phyloP scores from a whole-genome alignment of 805 yeast genomes.

The Barnettozyma siamensis region DNA sequence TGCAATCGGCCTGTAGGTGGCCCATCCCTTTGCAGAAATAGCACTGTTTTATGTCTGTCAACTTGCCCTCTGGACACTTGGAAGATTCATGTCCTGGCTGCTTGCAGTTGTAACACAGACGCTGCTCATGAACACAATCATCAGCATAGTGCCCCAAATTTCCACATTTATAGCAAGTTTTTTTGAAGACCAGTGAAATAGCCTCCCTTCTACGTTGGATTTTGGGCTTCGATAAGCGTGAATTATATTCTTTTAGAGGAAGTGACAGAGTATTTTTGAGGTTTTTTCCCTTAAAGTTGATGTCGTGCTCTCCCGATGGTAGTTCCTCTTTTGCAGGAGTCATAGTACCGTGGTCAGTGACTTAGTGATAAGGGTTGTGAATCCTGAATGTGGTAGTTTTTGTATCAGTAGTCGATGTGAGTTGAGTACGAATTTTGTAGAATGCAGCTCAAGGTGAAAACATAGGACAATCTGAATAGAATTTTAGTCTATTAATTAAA shows the following conservation, averaged over 20 bases:
- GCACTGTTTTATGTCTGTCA: slow-evolving; percentile 23
- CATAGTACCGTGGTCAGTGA: too few species aligned
- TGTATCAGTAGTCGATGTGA: too few species aligned
- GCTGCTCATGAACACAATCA: slow-evolving; percentile 19
- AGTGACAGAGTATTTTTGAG: too few species aligned
- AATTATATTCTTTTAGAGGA: neutral
- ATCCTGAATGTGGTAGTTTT: too few species aligned
- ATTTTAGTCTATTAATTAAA: too few species aligned
- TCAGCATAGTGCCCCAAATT: slow-evolving; percentile 29
- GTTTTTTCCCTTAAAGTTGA: too few species aligned
- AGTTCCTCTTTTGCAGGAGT: too few species aligned
- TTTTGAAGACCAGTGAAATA: slow-evolving; percentile 23
- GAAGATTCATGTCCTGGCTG: slow-evolving; percentile 27
- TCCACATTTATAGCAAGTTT: slow-evolving; percentile 28
- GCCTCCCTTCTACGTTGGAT: neutral
- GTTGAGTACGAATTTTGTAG: too few species aligned
- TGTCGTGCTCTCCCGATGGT: too few species aligned
- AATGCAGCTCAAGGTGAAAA: too few species aligned
- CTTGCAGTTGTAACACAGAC: slow-evolving; percentile 29
- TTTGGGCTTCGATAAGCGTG: neutral
- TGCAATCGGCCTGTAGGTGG: slow-evolving; percentile 27
- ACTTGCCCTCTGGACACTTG: slow-evolving; percentile 21
- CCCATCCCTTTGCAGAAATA: slow-evolving; percentile 26
- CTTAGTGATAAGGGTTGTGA: too few species aligned
- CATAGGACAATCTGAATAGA: too few species aligned